Base-by-base conservation (phyloP, 1,139 yeast species). In the Suhomyces anneliseae region DNA sequence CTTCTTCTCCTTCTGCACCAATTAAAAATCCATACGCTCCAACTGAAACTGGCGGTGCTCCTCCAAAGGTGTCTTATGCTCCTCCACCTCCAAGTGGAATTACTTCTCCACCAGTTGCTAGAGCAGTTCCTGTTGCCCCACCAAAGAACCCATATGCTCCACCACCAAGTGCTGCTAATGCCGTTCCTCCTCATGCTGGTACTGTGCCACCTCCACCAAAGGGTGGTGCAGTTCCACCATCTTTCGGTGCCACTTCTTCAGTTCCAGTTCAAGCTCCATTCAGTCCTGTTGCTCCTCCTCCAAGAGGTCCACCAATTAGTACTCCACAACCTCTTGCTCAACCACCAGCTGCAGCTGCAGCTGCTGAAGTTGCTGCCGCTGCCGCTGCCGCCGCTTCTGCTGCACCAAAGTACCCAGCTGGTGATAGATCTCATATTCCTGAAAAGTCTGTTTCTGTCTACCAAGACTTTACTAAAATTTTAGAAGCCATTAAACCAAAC, bases 361-460 rank as follows among this genome's bases (percentile, higher is more conserved):
- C 60, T 36, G 50, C 55, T 19, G 60, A 60, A 14, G 56, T 57
- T 14, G 55, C 57, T 14, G 61, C 64, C 11, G 61, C 63, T 14
- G 61, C 62, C n/a, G 62, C 53, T n/a, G 59, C 59, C 31, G 56
- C 37, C 27, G 36, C 37, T 27, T 32, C 36, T n/a, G 38, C 36
- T 9, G 47, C 49, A n/a, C 68, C 74, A 12, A 79, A 74, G 54
- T 73, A 79, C 59, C 90, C 92, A 36, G 61, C 81, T 9, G 93
- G 92, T 29, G 93, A 86, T 61, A 78, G 92, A 58, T 66, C 79
- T 2, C 93, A 85, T 59, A 85, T 89, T 52, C 80, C 90, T 2
- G 78, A 70, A 6, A 74, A 72, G 8, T 77, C 84, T 2, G 61
- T 67, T 52, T 83, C 85, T n/a, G 81, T 93, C 43, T 83, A 71